Conservation (phyloP, 768 basidiomycete species). For the Omphalotus guepiniiformis region DNA sequence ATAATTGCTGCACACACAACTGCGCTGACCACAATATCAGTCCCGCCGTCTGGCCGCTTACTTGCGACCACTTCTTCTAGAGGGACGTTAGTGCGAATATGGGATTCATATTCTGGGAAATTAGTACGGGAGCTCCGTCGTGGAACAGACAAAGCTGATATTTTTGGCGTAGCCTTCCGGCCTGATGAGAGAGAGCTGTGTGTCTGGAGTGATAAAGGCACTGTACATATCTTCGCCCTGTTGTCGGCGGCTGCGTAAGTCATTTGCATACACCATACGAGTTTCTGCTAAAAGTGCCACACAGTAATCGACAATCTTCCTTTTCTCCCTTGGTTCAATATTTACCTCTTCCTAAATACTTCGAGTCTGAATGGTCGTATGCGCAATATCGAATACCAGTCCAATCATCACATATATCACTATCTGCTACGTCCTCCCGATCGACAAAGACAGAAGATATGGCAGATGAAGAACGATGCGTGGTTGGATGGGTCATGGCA, state of each 20-base stretch:
- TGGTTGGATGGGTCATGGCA: conserved; percentile 79
- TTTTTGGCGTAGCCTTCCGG: conserved; percentile 86
- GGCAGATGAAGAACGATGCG: conserved; percentile 79
- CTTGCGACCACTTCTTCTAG: conserved; percentile 81
- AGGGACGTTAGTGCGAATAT: conserved; percentile 85
- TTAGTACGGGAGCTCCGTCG: conserved; percentile 77
- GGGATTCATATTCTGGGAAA: conserved; percentile 73
- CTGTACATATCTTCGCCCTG: conserved; percentile 84
- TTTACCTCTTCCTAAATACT: conserved; percentile 83
- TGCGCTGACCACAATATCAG: conserved; percentile 71
- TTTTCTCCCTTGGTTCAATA: conserved; percentile 78
- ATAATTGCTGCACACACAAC: conserved; percentile 84
- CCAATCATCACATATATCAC: conserved; percentile 76
- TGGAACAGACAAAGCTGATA: conserved; percentile 86
- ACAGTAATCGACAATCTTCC: conserved; percentile 80
- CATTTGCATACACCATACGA: conserved; percentile 1
- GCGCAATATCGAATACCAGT: conserved; percentile 87
- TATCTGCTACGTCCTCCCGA: conserved; percentile 59
- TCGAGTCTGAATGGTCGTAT: conserved; percentile 96
- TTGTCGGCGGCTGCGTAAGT: conserved; percentile 65
- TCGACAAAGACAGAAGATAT: conserved; percentile 55
- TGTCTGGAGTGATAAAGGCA: conserved; percentile 95
- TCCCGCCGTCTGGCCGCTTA: conserved; percentile 72
- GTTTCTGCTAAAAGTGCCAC: conserved; percentile 1
- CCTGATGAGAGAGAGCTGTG: conserved; percentile 83